Evolutionary conservation across 345 rosid genomes (phyloP).

Genomic region (Salix dunnii): DNA sequence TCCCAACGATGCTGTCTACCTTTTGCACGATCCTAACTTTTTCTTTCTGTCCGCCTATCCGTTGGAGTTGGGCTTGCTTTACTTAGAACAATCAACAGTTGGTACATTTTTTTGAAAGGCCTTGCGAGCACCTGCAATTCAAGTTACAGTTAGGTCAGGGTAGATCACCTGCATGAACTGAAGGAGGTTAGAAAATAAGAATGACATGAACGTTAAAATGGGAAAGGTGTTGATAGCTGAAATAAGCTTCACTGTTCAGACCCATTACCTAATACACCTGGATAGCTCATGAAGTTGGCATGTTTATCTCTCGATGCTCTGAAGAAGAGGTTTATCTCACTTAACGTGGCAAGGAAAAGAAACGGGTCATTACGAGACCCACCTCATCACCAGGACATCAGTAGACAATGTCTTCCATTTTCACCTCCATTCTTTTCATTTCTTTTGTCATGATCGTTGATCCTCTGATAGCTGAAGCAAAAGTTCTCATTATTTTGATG

Average conservation of each 20-base stretch:
- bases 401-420: constrained; percentile 15
- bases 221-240: constrained; percentile 15
- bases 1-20: too few species aligned
- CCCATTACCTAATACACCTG: background rate
- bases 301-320: background rate
- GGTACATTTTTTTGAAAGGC: background rate
- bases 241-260: background rate
- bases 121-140: background rate
- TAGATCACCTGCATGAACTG: constrained; percentile 10
- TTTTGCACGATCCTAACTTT: too few species aligned
- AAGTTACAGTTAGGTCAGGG: background rate
- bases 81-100: background rate
- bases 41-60: too few species aligned
- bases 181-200: constrained; percentile 29
- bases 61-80: too few species aligned
- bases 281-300: too few species aligned
- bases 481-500: constrained; percentile 36
- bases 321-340: background rate
- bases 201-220: constrained; percentile 14
- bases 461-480: constrained; percentile 18
- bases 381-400: too few species aligned
- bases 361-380: background rate
- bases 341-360: background rate
- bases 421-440: constrained; percentile 8
- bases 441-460: constrained; percentile 1